Conservation (phyloP, 768 basidiomycete genomes). For the Amyloporia xantha region DNA sequence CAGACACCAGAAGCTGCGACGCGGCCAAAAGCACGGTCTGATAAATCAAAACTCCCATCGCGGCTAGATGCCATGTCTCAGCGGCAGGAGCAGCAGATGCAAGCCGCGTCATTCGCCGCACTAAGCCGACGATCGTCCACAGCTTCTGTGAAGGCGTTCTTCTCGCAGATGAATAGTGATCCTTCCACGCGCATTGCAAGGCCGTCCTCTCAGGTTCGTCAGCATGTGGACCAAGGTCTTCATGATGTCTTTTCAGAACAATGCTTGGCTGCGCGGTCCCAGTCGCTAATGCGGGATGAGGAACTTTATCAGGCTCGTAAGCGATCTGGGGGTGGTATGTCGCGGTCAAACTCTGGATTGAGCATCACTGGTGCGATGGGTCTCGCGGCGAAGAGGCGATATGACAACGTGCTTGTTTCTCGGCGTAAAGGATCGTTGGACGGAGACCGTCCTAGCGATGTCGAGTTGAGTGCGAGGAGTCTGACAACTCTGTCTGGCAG, state of each 20-base stretch:
- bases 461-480: slow-evolving; percentile 1
- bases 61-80: slow-evolving; percentile 15
- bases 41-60: slow-evolving; percentile 8
- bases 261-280: slow-evolving; percentile 60
- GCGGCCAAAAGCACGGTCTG: slow-evolving; percentile 1
- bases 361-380: slow-evolving; percentile 52
- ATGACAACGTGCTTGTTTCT: slow-evolving; percentile 65
- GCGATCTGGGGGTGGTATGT: slow-evolving; percentile 36
- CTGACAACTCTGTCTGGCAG: slow-evolving; percentile 6
- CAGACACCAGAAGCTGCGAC: neutral
- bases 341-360: slow-evolving; percentile 52
- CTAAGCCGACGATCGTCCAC: slow-evolving; percentile 50
- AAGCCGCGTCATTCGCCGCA: slow-evolving; percentile 27
- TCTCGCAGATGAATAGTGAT: slow-evolving; percentile 44
- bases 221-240: slow-evolving; percentile 69
- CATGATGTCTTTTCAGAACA: slow-evolving; percentile 76
- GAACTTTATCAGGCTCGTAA: slow-evolving; percentile 52
- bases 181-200: slow-evolving; percentile 60
- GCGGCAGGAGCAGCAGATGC: slow-evolving; percentile 15
- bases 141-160: slow-evolving; percentile 56
- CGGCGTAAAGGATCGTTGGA: slow-evolving; percentile 47
- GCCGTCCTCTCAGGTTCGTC: slow-evolving; percentile 56
- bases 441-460: slow-evolving; percentile 7
- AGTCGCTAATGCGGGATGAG: slow-evolving; percentile 56
- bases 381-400: slow-evolving; percentile 45